Conservation (phyloP, 768 basidiomycete genomes). For the Agaricus subrufescens region DNA sequence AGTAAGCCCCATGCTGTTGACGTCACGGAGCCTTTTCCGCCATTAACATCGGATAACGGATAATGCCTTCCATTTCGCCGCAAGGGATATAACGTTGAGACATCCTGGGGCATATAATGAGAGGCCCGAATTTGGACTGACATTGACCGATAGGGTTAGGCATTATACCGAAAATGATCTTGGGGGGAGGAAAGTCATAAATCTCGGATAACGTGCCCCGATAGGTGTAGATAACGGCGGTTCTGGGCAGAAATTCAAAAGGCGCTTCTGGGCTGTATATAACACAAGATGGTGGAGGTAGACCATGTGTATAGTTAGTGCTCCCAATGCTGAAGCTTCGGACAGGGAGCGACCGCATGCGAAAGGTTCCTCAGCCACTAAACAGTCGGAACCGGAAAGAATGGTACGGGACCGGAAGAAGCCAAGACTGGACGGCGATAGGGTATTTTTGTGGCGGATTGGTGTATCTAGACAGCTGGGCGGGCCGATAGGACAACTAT, state of each 20-base stretch:
- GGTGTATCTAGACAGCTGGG: constrained; percentile 6
- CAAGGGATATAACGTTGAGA: constrained; percentile 28
- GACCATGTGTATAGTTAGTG: constrained; percentile 17
- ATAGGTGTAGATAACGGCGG: constrained; percentile 25
- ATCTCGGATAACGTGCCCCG: constrained; percentile 24
- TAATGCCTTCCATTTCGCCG: constrained; percentile 26
- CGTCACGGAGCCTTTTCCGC: constrained; percentile 19
- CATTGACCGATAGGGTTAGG: constrained; percentile 28
- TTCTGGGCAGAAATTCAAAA: constrained; percentile 23
- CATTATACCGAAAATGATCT: constrained; percentile 28
- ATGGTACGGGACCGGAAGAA: constrained; percentile 16
- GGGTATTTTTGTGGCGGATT: not conserved
- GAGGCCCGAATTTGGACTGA: constrained; percentile 20
- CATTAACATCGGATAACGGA: constrained; percentile 21
- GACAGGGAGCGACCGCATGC: constrained; percentile 18
- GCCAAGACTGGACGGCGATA: constrained; percentile 13
- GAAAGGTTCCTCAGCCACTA: constrained; percentile 14
- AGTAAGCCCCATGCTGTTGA: constrained; percentile 14
- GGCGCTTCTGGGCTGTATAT: constrained; percentile 24
- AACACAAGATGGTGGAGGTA: constrained; percentile 28
- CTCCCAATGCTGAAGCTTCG: constrained; percentile 29
- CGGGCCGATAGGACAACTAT: constrained; percentile 17
- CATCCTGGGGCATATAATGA: constrained; percentile 24
- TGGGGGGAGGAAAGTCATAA: constrained; percentile 26
- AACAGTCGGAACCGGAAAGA: constrained; percentile 13